Base-by-base conservation (phyloP, 148 eudicot genomes). In the Pharnaceum exiguum region DNA sequence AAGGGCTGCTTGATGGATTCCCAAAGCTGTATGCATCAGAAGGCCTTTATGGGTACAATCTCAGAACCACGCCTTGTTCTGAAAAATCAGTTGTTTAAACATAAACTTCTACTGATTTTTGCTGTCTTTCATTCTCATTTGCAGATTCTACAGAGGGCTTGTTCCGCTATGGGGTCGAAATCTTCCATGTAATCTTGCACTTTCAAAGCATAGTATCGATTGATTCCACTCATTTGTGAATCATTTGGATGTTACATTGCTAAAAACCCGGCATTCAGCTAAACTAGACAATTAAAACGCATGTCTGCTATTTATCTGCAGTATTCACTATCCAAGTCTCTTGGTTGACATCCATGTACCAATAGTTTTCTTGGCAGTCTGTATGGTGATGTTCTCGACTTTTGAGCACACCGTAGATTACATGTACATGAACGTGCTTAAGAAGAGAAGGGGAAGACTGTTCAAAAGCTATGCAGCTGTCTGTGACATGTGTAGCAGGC, bases 151-250 rank as follows among this genome's bases (percentile, higher is more conserved):
- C 81, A 77, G 74, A 71, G 89, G 89, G 28, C 60, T 83, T 53
- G 66, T 80, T 74, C 85, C 85, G 23, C 78, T 77, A 23, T 83
- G 85, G 89, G 85, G 85, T 52, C 75, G 82, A 50, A 79, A 79
- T 32, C 80, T 83, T 71, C 89, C 89, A 74, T 83, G 89, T 83
- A 80, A 70, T 60, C 55, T 47, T 44, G 60, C 38, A 18, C 60
- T 60, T 51, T 40, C 53, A 44, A 27, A 29, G 51, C 37, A 52
- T 35, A 31, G 38, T n/a, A n/a, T n/a, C n/a, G n/a, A n/a, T n/a
- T n/a, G 51, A 24, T 36, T 30, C 18, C 21, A 18, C 8, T n/a
- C 27, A 29, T 24, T 45, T 46, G 27, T 19, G 17, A 39, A n/a
- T n/a, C 28, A 12, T 50, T 45, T 24, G 22, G 30, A 48, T 38